phyloP scores from a whole-genome alignment of 2,329 filamentous ascomycete species.

The Metarhizium brunneum region DNA sequence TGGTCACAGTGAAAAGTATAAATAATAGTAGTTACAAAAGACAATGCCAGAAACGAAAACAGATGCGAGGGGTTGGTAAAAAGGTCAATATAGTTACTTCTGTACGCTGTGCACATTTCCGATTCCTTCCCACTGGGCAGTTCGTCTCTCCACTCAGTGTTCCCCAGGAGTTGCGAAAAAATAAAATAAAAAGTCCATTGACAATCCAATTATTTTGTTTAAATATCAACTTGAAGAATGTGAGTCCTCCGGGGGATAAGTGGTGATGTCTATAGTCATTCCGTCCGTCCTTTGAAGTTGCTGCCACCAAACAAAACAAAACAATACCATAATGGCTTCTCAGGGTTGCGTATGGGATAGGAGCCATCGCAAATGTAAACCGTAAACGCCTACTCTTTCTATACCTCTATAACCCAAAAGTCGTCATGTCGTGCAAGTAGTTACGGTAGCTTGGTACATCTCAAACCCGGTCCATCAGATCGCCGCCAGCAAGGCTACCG shows the following conservation, averaged over 20 bases:
- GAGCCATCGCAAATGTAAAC: constrained; percentile 12
- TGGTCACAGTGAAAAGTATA: neutral
- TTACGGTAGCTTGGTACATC: constrained; percentile 14
- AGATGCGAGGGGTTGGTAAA: neutral
- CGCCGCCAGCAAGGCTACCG: constrained; percentile 67
- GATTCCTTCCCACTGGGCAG: neutral
- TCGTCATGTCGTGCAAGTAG: constrained; percentile 28
- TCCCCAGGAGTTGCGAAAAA: constrained; percentile 8
- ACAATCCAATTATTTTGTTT: constrained; percentile 16
- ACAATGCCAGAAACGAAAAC: neutral
- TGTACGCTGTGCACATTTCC: neutral
- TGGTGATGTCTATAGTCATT: constrained; percentile 11
- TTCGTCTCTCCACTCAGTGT: neutral
- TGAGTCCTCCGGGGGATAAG: constrained; percentile 7
- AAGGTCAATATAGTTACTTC: neutral
- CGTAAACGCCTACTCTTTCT: constrained; percentile 30
- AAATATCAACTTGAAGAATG: constrained; percentile 2
- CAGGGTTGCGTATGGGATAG: neutral
- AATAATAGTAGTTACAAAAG: neutral
- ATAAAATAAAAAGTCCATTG: neutral
- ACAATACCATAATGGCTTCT: neutral
- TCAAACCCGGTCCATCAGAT: constrained; percentile 50
- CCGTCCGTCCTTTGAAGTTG: neutral
- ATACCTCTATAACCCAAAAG: constrained; percentile 28
- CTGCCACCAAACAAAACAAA: constrained; percentile 2